Evolutionary conservation across 192 early-diverging fungal genomes (phyloP).

Genomic region (Physocladia obscura): DNA sequence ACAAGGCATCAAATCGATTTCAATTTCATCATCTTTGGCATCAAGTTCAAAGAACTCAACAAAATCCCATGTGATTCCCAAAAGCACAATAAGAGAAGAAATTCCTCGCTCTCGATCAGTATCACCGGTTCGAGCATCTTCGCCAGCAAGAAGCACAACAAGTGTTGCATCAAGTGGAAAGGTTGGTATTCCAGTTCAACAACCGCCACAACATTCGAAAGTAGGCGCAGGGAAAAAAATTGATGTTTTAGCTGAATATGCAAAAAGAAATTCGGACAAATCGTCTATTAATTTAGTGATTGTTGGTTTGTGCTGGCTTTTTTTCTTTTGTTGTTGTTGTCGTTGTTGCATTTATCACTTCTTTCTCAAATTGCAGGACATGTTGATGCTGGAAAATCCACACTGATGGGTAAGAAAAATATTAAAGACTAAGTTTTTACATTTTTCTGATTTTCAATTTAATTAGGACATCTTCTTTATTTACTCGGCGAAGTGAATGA

Average conservation of each 20-base stretch:
- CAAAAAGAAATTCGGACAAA: conserved; percentile 66
- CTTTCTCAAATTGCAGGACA: conserved; percentile 81
- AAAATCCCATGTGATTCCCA: too few species aligned
- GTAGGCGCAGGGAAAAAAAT: conserved; percentile 59
- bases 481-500: conserved; percentile 86
- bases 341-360: conserved; percentile 11
- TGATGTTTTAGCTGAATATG: conserved; percentile 69
- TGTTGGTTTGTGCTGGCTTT: conserved; percentile 59
- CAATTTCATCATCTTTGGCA: neutral
- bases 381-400: conserved; percentile 96
- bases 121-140: neutral
- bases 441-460: neutral
- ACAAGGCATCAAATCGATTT: conserved; percentile 17
- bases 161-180: too few species aligned
- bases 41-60: too few species aligned
- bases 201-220: too few species aligned
- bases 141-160: too few species aligned
- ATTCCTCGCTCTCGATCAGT: neutral
- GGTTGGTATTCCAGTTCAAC: too few species aligned
- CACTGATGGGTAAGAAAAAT: conserved; percentile 77
- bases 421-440: neutral
- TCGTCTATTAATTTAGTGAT: conserved; percentile 82
- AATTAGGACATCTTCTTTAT: conserved; percentile 79
- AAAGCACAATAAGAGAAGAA: too few species aligned
- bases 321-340: conserved; percentile 1